Conservation (phyloP, 2,329 filamentous ascomycete species). For the Sporothrix inflata region DNA sequence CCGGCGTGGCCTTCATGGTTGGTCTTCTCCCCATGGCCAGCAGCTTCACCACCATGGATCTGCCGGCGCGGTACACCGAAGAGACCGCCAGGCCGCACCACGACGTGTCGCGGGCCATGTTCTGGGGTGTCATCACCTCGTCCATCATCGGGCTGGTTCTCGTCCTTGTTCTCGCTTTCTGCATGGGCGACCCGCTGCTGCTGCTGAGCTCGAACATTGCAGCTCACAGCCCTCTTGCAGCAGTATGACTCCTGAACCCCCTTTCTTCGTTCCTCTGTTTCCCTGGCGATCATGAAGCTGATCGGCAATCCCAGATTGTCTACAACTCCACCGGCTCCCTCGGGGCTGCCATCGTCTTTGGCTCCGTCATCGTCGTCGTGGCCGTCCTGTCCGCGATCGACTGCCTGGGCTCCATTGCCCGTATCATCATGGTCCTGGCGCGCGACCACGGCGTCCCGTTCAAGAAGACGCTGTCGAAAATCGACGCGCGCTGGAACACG, state of each 20-base stretch:
- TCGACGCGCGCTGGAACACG: conserved; percentile 9
- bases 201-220: conserved; percentile 10
- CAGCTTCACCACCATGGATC: conserved; percentile 24
- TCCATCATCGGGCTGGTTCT: conserved; percentile 19
- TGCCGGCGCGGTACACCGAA: conserved; percentile 22
- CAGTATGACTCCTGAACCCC: neutral
- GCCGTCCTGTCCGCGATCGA: conserved; percentile 18
- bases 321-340: conserved; percentile 20
- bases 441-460: conserved; percentile 21
- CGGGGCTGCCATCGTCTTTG: conserved; percentile 20
- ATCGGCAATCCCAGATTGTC: conserved; percentile 19
- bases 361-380: conserved; percentile 18
- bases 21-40: conserved; percentile 24
- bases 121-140: conserved; percentile 23
- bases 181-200: conserved; percentile 17
- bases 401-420: conserved; percentile 25
- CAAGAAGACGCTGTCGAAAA: conserved; percentile 1
- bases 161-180: conserved; percentile 14
- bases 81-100: conserved; percentile 18
- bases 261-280: neutral
- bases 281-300: neutral
- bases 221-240: conserved; percentile 14
- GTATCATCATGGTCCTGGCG: conserved; percentile 22
- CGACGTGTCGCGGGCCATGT: conserved; percentile 25
- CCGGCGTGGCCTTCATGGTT: conserved; percentile 22